Evolutionary conservation across 2,329 filamentous ascomycete species (phyloP), one percentile per base, ranked within the genome.

Genomic region (Pseudocercospora fijiensis): DNA sequence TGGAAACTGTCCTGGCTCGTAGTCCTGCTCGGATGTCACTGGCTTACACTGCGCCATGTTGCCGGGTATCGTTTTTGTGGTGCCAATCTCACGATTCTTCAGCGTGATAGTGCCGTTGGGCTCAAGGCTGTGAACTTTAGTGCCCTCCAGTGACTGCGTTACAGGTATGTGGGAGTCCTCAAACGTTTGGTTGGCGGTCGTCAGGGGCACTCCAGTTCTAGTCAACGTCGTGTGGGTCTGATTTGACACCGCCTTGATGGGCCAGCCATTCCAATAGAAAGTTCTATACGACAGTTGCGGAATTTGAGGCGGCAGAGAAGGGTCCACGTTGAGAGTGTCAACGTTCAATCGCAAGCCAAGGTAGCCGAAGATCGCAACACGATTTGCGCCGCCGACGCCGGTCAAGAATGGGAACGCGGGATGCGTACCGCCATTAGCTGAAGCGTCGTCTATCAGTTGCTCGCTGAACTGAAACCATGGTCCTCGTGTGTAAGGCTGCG

Each of bases 391-490:
- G 20, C 88, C 88, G 71, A 88, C 85, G 3, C 88, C 88, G 0
- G 88, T 91, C 24, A 90, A 76, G 78, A 91, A 91, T 0, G 88
- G 88, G 70, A 84, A 91, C 0, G 88, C 88, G 0, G 88, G 87
- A 64, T 90, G 86, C 0, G 86, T 87, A 33, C 86, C 86, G 18
- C 88, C 88, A 61, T 90, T 90, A 0, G 77, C 73, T 16, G 78
- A 77, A 62, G 80, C 82, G 66, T 88, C 80, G 70, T 91, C 88
- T 20, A 85, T 74, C 53, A 88, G 78, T 72, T 91, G 88, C 70
- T 91, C 88, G 0, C 87, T 90, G 74, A 89, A 87, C 67, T 90
- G 87, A 75, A 85, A 90, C 81, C 86, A 90, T 0, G 88, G 88
- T 0, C 83, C 85, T 16, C 88, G 81, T 0, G 84, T 78, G 69